These are phyloP conservation scores for Pleurotus tuber-regium DNA, from an alignment of 768 basidiomycete species.

Conservation along the genomic window DNA sequence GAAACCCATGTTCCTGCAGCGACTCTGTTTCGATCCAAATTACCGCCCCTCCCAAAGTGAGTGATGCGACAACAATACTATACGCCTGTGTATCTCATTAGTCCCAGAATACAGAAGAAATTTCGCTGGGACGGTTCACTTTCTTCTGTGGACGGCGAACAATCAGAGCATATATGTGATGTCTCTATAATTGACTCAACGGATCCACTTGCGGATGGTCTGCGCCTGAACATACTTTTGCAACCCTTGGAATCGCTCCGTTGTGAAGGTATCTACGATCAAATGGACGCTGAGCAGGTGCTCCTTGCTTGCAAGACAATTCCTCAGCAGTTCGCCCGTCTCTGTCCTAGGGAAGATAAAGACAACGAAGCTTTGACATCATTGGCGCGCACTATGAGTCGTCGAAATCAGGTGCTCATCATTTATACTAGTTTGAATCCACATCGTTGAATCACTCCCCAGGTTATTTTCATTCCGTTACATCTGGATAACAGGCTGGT, in stretches of 20 bases:
- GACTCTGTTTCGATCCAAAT: not conserved
- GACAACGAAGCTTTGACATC: slow-evolving; percentile 40
- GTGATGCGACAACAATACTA: too few species aligned
- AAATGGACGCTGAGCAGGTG: slow-evolving; percentile 43
- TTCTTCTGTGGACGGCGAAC: slow-evolving; percentile 35
- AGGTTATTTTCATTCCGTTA: slow-evolving; percentile 52
- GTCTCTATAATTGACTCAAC: slow-evolving; percentile 45
- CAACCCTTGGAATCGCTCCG: slow-evolving; percentile 37
- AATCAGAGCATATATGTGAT: slow-evolving; percentile 46
- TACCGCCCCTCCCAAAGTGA: slow-evolving; percentile 21
- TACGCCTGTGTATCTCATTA: too few species aligned
- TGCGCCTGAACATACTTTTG: slow-evolving; percentile 50
- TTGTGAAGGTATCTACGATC: slow-evolving; percentile 47
- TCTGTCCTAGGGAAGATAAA: slow-evolving; percentile 37
- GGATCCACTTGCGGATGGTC: slow-evolving; percentile 34
- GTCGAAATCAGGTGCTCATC: slow-evolving; percentile 43
- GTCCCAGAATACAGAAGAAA: slow-evolving; percentile 49
- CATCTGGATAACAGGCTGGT: slow-evolving; percentile 43
- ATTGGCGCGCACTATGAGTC: slow-evolving; percentile 45
- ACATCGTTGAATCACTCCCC: slow-evolving; percentile 6
- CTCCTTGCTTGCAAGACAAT: slow-evolving; percentile 46
- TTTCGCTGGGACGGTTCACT: slow-evolving; percentile 69
- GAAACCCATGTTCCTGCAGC: slow-evolving; percentile 12
- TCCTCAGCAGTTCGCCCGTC: slow-evolving; percentile 56
- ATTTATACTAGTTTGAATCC: too few species aligned